Evolutionary conservation across 345 rosid species (phyloP), one percentile per base, ranked within the genome.

Genomic region (Eucalyptus pauciflora): DNA sequence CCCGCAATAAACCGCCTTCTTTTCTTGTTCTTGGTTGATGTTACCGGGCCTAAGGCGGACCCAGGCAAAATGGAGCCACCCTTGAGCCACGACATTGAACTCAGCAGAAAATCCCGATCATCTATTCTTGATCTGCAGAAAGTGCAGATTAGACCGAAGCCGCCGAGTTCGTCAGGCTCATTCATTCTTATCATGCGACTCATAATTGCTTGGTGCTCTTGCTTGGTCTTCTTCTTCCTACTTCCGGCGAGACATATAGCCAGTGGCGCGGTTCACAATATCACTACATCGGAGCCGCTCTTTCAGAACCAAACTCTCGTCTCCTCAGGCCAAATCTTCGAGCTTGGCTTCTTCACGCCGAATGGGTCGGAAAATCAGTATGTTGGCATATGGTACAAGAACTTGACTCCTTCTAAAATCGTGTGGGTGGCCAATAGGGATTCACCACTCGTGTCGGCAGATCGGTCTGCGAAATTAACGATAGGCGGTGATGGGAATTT

Each of bases 391-490:
- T 45, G 48, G 48, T 45, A 45, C 48, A 45, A 45, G 48, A 45
- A 45, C 48, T 45, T 8, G 48, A 45, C 48, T 8, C 69, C 31
- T 27, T 13, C 71, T 27, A 64, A 29, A 13, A 13, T 29, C 8
- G 71, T 64, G 31, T 64, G 71, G 37, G 37, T 64, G 1, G 71
- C 71, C 37, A 64, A 64, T 64, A 7, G 71, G 37, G 37, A 64
- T 64, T 5, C 37, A 90, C 92, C 94, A 7, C 91, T 93, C 27
- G 13, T 87, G 17, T 54, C 76, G 27, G 76, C 91, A 18, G 87
- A 85, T 45, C 48, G 48, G 48, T 45, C 48, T 45, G 91, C 89
- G 9, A 79, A 17, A 4, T 80, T 93, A 85, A 87, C 67, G 17
- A 89, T 92, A 49, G 90, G 50, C 12, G 54, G 45, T 46, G 76